Conservation (phyloP, 1,284 basidiomycete species). For the Ceratobasidium sp. region DNA sequence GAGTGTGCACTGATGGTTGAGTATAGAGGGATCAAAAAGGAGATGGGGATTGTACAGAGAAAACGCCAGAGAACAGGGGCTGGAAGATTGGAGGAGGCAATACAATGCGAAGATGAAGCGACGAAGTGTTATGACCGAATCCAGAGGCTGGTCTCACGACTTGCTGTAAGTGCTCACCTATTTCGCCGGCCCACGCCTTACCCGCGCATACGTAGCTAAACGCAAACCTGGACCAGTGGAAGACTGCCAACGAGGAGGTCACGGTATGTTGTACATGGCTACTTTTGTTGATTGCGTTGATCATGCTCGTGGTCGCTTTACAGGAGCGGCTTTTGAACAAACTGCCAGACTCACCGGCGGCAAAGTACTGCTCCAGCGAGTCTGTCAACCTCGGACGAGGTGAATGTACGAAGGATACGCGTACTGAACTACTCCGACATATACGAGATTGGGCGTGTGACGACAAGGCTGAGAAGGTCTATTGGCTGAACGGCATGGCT, state of each 20-base stretch:
- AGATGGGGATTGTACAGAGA: too few species aligned
- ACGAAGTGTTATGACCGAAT: neutral
- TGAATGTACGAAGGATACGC: neutral
- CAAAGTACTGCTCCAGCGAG: neutral
- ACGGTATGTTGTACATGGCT: neutral
- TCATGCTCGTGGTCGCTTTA: too few species aligned
- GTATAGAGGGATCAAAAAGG: too few species aligned
- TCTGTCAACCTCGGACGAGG: neutral
- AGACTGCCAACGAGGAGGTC: neutral
- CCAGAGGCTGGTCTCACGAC: neutral
- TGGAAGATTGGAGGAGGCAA: neutral
- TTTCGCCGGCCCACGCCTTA: neutral
- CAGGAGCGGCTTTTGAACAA: neutral
- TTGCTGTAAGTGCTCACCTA: neutral
- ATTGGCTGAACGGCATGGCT: conserved; percentile 40
- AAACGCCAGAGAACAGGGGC: neutral
- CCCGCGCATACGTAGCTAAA: neutral
- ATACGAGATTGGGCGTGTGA: neutral
- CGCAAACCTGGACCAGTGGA: neutral
- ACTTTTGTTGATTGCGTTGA: too few species aligned
- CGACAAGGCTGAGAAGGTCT: neutral
- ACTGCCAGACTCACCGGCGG: neutral
- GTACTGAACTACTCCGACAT: neutral
- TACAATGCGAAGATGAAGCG: neutral
- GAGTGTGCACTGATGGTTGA: too few species aligned